Evolutionary conservation across 805 yeast species (phyloP).

Genomic region (Kluyveromyces starmeri): DNA sequence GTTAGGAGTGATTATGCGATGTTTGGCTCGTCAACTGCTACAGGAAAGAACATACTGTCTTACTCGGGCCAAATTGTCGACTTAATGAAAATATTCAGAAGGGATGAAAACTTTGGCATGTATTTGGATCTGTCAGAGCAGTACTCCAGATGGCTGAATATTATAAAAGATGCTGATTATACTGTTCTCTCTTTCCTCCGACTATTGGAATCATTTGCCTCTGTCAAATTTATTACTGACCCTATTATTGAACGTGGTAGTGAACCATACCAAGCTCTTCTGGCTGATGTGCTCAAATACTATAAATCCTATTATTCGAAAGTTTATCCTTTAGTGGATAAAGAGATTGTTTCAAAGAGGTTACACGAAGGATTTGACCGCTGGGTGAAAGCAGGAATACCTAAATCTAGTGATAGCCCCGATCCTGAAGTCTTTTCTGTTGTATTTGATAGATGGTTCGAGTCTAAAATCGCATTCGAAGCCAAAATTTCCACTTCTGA

Average conservation of each 20-base stretch:
- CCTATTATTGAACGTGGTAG: constrained; percentile 26
- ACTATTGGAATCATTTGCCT: constrained; percentile 34
- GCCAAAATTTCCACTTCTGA: constrained; percentile 69
- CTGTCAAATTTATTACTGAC: constrained; percentile 17
- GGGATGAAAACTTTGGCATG: constrained; percentile 57
- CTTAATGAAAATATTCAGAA: constrained; percentile 42
- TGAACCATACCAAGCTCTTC: constrained; percentile 36
- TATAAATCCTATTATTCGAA: constrained; percentile 39
- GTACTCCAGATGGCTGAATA: constrained; percentile 47
- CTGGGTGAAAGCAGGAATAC: constrained; percentile 16
- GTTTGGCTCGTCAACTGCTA: constrained; percentile 16
- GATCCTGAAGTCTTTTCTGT: constrained; percentile 40
- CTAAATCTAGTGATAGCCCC: constrained; percentile 7
- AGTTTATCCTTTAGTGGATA: constrained; percentile 40
- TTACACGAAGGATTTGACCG: constrained; percentile 8
- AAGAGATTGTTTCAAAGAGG: constrained; percentile 19
- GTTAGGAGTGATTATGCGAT: constrained; percentile 17
- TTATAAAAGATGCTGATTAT: constrained; percentile 29
- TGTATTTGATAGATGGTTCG: constrained; percentile 54
- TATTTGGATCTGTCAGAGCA: constrained; percentile 46
- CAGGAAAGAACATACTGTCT: constrained; percentile 33
- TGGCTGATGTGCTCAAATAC: constrained; percentile 41
- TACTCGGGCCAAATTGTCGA: constrained; percentile 41
- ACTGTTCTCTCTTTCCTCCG: constrained; percentile 45
- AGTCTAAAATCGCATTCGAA: constrained; percentile 54